These are phyloP conservation scores for Multifurca ochricompacta DNA, from an alignment of 768 basidiomycete genomes.

Conservation along the genomic window DNA sequence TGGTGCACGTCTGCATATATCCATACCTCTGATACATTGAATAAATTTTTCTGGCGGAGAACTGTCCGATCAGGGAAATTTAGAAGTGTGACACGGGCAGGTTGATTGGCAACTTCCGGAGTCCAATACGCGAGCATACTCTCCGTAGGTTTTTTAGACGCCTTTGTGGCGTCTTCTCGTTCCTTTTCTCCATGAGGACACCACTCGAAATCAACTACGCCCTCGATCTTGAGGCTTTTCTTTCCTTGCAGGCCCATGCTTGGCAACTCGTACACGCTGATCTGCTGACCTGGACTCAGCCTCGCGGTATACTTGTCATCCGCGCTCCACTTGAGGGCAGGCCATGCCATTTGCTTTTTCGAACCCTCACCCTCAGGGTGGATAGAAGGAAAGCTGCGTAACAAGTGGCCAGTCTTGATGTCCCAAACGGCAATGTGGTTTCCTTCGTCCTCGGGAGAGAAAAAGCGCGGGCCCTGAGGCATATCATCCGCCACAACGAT, in stretches of 20 bases:
- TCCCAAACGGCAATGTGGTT: slow-evolving; percentile 99
- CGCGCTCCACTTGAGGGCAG: slow-evolving; percentile 92
- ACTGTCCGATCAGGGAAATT: slow-evolving; percentile 78
- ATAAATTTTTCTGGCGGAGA: slow-evolving; percentile 91
- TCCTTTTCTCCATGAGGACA: slow-evolving; percentile 90
- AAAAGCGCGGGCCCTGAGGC: slow-evolving; percentile 73
- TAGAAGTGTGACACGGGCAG: slow-evolving; percentile 91
- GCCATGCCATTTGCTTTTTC: slow-evolving; percentile 91
- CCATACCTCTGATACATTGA: slow-evolving; percentile 94
- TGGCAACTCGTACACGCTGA: slow-evolving; percentile 94
- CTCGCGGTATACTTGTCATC: slow-evolving; percentile 94
- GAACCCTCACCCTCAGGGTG: slow-evolving; percentile 49
- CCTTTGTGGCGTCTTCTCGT: slow-evolving; percentile 53
- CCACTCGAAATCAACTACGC: slow-evolving; percentile 98
- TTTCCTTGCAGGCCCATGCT: slow-evolving; percentile 91
- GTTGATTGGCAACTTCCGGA: slow-evolving; percentile 93
- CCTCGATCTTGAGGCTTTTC: slow-evolving; percentile 95
- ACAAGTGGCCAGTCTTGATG: slow-evolving; percentile 83
- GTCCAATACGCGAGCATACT: slow-evolving; percentile 98
- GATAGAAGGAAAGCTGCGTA: slow-evolving; percentile 82
- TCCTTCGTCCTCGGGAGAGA: slow-evolving; percentile 92
- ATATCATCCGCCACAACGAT: slow-evolving; percentile 80
- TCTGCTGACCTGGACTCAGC: slow-evolving; percentile 83
- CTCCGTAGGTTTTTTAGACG: slow-evolving; percentile 62
- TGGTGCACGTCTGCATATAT: slow-evolving; percentile 22